Evolutionary conservation across 2,329 filamentous ascomycete genomes (phyloP).

Genomic region (Pseudogymnoascus sp.): DNA sequence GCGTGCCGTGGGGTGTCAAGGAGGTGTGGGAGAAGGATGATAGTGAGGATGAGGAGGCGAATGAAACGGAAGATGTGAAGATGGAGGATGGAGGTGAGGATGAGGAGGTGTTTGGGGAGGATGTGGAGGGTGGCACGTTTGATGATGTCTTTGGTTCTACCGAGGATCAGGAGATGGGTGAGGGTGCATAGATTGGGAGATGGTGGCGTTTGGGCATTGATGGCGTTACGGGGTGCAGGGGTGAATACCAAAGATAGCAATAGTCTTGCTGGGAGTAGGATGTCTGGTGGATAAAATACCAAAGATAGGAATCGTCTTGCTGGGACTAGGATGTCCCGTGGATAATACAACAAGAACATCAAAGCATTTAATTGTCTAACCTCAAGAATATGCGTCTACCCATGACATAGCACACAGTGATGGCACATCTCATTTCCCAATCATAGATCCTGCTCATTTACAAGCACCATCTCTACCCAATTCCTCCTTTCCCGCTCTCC

Average conservation of each 20-base stretch:
- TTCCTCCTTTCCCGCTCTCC: background rate
- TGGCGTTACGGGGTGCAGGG: background rate
- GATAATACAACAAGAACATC: background rate
- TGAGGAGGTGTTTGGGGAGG: conserved; percentile 34
- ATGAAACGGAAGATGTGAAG: conserved; percentile 30
- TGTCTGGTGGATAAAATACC: background rate
- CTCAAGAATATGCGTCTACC: background rate
- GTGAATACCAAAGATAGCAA: background rate
- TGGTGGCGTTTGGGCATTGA: background rate
- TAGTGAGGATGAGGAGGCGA: conserved; percentile 39
- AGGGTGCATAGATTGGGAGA: conserved; percentile 30
- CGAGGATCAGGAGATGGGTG: conserved; percentile 36
- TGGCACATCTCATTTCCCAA: background rate
- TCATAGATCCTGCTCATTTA: background rate
- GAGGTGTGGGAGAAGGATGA: conserved; percentile 48
- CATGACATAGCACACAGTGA: background rate
- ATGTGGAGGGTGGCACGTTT: conserved; percentile 36
- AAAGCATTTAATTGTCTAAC: background rate
- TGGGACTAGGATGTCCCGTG: background rate
- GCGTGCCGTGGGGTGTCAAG: conserved; percentile 57
- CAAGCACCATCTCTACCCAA: background rate
- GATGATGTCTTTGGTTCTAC: conserved; percentile 35
- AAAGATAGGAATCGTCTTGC: background rate
- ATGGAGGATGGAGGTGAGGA: conserved; percentile 34
- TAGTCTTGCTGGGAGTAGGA: background rate